Evolutionary conservation across 2,329 filamentous ascomycete species (phyloP).

Genomic region (Fusarium sp.): DNA sequence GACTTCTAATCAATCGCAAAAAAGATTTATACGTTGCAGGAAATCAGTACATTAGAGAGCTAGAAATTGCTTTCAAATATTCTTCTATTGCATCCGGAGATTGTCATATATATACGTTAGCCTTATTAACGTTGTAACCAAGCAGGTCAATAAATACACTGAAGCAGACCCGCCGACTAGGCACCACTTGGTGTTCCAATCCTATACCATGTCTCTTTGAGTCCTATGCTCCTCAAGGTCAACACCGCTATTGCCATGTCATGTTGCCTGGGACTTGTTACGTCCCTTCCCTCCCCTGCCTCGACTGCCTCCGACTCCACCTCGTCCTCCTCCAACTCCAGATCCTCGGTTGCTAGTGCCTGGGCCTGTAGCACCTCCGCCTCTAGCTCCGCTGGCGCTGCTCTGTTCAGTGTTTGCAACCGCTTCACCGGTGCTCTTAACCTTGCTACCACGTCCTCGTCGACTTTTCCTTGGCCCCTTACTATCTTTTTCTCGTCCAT

Average conservation of each 20-base stretch:
- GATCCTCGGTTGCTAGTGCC: conserved; percentile 29
- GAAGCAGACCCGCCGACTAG: conserved; percentile 13
- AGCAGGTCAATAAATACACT: conserved; percentile 25
- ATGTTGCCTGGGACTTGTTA: conserved; percentile 22
- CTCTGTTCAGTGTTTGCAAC: conserved; percentile 32
- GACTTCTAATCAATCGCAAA: background rate
- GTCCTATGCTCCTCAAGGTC: conserved; percentile 36
- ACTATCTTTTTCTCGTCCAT: conserved; percentile 56
- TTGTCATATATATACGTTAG: conserved; percentile 30
- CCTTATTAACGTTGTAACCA: conserved; percentile 6
- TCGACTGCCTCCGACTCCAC: conserved; percentile 35
- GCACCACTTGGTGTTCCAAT: conserved; percentile 7
- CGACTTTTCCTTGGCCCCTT: conserved; percentile 48
- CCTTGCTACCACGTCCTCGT: conserved; percentile 49
- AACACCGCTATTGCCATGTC: conserved; percentile 9
- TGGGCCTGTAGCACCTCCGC: conserved; percentile 23
- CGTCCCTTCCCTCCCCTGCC: conserved; percentile 41
- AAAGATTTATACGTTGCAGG: background rate
- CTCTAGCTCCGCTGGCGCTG: conserved; percentile 18
- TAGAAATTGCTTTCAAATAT: background rate
- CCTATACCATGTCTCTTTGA: conserved; percentile 16
- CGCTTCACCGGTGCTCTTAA: conserved; percentile 38
- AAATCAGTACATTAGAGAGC: background rate
- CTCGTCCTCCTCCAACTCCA: conserved; percentile 36
- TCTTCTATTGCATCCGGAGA: conserved; percentile 17